Evolutionary conservation across 495 filamentous ascomycete species (phyloP).

Genomic region (Aspergillus ostianus): DNA sequence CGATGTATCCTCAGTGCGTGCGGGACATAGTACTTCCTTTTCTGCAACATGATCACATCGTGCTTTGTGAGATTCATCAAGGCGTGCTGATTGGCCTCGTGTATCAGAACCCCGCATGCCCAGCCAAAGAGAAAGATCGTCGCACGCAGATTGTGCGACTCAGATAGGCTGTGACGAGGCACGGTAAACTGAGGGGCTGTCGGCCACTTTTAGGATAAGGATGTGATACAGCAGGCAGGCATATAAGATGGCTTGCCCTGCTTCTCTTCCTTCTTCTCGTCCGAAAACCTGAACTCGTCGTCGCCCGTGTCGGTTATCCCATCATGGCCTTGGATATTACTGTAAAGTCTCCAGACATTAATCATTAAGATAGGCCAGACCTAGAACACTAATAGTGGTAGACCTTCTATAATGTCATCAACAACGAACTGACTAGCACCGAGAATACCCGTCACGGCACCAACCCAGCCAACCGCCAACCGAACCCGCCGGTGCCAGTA

Average conservation of each 20-base stretch:
- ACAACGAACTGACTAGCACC: conserved; percentile 33
- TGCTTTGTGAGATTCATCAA: background rate
- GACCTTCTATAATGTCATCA: conserved; percentile 39
- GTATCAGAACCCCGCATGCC: background rate
- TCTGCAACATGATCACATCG: background rate
- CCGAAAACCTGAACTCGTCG: background rate
- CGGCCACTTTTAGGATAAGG: background rate
- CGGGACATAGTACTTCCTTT: no score
- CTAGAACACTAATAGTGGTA: background rate
- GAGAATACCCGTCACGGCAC: conserved; percentile 24
- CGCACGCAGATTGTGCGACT: no score
- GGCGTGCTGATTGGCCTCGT: background rate
- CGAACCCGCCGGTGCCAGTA: conserved; percentile 40
- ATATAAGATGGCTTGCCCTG: background rate
- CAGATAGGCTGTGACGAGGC: no score
- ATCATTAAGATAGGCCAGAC: background rate
- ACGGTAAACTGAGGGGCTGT: background rate
- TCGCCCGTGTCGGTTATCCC: background rate
- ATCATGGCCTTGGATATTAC: conserved; percentile 14
- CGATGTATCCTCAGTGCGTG: no score
- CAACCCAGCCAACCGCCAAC: conserved; percentile 20
- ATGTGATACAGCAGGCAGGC: background rate
- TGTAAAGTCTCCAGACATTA: background rate
- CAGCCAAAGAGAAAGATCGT: background rate
- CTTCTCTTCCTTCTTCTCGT: background rate